phyloP scores from a whole-genome alignment of 441 rosid genomes.

The Croton laevigatus region DNA sequence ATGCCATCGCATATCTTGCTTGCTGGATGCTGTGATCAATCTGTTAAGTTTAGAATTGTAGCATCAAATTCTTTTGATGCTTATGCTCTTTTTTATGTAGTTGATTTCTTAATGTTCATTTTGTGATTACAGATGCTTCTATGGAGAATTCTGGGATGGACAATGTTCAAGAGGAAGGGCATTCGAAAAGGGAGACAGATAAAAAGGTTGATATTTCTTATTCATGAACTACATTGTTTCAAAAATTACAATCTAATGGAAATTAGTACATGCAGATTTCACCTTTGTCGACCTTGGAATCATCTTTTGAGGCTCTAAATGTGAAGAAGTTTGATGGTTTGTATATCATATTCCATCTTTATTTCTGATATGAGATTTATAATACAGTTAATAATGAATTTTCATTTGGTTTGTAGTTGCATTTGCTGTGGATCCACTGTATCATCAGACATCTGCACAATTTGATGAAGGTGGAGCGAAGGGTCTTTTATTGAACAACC shows the following conservation, averaged over 20 bases:
- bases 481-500: slow-evolving; percentile 84
- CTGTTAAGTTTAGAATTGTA: slow-evolving; percentile 7
- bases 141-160: slow-evolving; percentile 40
- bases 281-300: slow-evolving; percentile 74
- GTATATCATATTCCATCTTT: slow-evolving; percentile 20
- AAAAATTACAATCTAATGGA: slow-evolving; percentile 26
- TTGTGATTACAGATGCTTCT: slow-evolving; percentile 39
- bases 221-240: slow-evolving; percentile 1
- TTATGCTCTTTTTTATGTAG: slow-evolving; percentile 1
- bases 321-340: slow-evolving; percentile 87
- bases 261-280: slow-evolving; percentile 57
- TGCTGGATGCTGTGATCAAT: background rate
- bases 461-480: slow-evolving; percentile 98
- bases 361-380: slow-evolving; percentile 18
- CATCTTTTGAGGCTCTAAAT: slow-evolving; percentile 82
- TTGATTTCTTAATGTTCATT: slow-evolving; percentile 19
- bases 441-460: slow-evolving; percentile 96
- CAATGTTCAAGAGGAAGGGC: slow-evolving; percentile 48
- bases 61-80: slow-evolving; percentile 4
- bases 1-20: background rate
- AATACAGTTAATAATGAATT: slow-evolving; percentile 18
- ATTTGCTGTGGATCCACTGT: slow-evolving; percentile 92
- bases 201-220: slow-evolving; percentile 50
- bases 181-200: slow-evolving; percentile 57
- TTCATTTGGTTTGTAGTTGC: slow-evolving; percentile 56